phyloP scores from a whole-genome alignment of 345 rosid genomes.

The Balakata baccata region DNA sequence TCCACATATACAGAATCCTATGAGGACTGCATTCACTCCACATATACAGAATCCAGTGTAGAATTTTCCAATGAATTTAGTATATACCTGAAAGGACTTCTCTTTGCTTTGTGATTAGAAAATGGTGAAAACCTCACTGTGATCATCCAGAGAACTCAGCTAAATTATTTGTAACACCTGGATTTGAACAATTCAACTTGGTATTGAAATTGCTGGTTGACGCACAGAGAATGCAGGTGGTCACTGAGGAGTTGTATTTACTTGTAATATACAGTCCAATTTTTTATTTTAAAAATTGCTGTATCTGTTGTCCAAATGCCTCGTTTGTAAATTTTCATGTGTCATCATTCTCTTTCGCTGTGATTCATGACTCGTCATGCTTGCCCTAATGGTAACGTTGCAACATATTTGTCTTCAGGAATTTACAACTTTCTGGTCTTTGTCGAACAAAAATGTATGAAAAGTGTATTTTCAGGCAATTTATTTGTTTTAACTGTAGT shows the following conservation, averaged over 20 bases:
- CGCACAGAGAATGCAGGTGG: slow-evolving; percentile 1
- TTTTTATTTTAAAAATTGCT: slow-evolving; percentile 8
- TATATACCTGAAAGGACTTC: not conserved
- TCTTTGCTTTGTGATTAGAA: not conserved
- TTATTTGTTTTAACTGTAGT: not conserved
- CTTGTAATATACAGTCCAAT: not conserved
- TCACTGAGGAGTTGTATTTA: slow-evolving; percentile 11
- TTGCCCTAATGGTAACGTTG: not conserved
- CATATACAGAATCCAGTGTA: slow-evolving; percentile 58
- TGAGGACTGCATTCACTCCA: slow-evolving; percentile 37
- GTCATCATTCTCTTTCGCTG: not conserved
- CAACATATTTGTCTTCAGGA: not conserved
- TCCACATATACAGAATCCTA: slow-evolving; percentile 37
- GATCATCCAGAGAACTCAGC: not conserved
- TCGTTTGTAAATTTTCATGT: slow-evolving; percentile 12
- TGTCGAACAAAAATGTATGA: slow-evolving; percentile 4
- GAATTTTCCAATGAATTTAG: slow-evolving; percentile 32
- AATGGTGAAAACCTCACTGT: not conserved
- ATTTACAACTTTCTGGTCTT: not conserved
- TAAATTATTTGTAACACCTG: not conserved
- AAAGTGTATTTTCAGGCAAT: not conserved
- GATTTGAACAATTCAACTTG: slow-evolving; percentile 3
- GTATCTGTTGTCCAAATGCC: not conserved
- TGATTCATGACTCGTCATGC: not conserved
- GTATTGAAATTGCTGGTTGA: not conserved